phyloP scores from a whole-genome alignment of 1,139 yeast genomes.

The Arxiozyma slooffiae region DNA sequence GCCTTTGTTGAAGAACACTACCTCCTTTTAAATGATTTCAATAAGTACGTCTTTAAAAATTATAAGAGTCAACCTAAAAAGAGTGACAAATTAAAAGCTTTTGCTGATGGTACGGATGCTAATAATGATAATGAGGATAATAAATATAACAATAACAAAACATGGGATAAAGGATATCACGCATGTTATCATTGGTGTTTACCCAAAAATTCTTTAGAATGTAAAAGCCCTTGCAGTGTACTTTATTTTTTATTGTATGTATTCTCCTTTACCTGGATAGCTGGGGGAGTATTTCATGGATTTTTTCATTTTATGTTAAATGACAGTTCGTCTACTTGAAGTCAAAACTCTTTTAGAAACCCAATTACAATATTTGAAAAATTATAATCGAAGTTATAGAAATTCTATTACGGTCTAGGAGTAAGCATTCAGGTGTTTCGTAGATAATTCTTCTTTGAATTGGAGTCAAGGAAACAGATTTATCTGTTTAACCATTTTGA shows the following conservation, averaged over 20 bases:
- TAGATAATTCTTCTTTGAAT: constrained; percentile 58
- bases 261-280: constrained; percentile 70
- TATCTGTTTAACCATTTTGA: constrained; percentile 35
- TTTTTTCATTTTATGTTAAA: constrained; percentile 73
- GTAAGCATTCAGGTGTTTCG: constrained; percentile 49
- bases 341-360: constrained; percentile 9
- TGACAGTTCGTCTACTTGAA: constrained; percentile 23
- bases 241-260: constrained; percentile 80
- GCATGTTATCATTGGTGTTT: constrained; percentile 81
- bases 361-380: background rate
- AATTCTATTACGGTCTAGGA: constrained; percentile 33
- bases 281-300: constrained; percentile 89
- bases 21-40: constrained; percentile 21
- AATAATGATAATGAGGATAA: background rate
- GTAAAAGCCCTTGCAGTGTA: constrained; percentile 63
- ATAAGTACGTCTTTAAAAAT: constrained; percentile 17
- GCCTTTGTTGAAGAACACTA: constrained; percentile 54
- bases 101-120: background rate
- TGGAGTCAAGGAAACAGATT: constrained; percentile 33
- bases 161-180: constrained; percentile 45
- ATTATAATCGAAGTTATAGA: background rate
- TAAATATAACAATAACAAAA: constrained; percentile 8
- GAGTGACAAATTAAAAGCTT: background rate
- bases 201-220: constrained; percentile 61
- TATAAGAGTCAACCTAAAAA: constrained; percentile 1